These are phyloP conservation scores for Russula earlei DNA, from an alignment of 768 basidiomycete species.

Conservation along the genomic window DNA sequence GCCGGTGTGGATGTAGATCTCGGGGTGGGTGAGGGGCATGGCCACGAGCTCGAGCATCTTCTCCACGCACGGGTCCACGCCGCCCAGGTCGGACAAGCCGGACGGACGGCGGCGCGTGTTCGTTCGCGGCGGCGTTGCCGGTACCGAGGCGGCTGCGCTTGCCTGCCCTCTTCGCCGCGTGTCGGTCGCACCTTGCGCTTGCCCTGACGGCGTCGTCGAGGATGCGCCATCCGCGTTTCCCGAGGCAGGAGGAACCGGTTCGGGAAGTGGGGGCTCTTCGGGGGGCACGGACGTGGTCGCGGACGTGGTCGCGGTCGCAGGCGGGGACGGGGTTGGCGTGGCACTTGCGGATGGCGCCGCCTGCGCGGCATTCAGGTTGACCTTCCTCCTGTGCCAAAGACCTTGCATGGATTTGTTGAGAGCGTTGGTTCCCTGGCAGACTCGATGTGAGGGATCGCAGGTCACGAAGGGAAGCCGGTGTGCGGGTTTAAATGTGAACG, in stretches of 20 bases:
- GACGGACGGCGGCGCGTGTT: conserved; percentile 62
- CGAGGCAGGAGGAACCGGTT: neutral
- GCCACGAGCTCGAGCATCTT: conserved; percentile 95
- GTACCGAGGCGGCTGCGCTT: conserved; percentile 40
- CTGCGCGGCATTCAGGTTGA: conserved; percentile 51
- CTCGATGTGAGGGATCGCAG: conserved; percentile 19
- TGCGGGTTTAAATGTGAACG: neutral
- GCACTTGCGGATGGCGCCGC: conserved; percentile 22
- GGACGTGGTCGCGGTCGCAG: neutral
- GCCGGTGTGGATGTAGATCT: conserved; percentile 89
- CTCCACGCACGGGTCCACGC: conserved; percentile 76
- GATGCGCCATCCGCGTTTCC: conserved; percentile 9
- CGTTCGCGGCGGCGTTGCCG: conserved; percentile 41
- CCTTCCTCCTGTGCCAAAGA: conserved; percentile 64
- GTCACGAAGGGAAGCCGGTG: too few relatives aligned
- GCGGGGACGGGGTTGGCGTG: conserved; percentile 14
- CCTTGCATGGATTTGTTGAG: conserved; percentile 75
- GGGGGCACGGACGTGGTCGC: neutral
- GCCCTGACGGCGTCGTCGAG: conserved; percentile 27
- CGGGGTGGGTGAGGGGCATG: conserved; percentile 90
- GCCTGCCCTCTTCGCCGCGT: conserved; percentile 43
- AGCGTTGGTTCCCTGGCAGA: conserved; percentile 62
- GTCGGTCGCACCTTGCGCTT: conserved; percentile 59
- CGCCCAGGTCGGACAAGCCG: conserved; percentile 82
- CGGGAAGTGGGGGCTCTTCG: conserved; percentile 10